Base-by-base conservation (phyloP, 2,329 filamentous ascomycete species). In the Berkeleyomyces basicola region DNA sequence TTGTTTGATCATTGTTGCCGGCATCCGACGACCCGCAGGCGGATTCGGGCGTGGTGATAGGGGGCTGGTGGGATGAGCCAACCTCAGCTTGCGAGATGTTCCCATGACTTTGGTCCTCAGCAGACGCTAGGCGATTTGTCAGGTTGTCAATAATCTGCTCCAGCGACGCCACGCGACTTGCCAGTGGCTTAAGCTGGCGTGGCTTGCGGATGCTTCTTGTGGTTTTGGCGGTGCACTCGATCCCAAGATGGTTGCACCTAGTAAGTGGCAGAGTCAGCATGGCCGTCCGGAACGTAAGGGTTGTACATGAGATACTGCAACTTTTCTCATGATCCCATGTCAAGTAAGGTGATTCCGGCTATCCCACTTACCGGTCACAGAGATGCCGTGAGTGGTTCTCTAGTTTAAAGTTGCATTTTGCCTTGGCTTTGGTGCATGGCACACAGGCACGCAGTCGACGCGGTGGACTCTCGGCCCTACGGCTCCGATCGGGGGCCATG, bases 161-260 rank as follows among this genome's bases (percentile, higher is more conserved):
- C 62, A 69, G 40, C 14, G 64, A 67, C 7, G 67, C 67, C n/a
- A 70, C 66, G 6, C 68, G 68, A 51, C 68, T 69, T 31, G 66
- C 66, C 23, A 67, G 58, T 10, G 66, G 66, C 43, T 68, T 68
- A 40, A 73, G 68, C 55, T 70, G 71, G 14, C 71, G 68, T 5
- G 71, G 67, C 62, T 67, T 72, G 61, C 72, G 69, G 58, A 74
- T 58, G 16, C 68, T 66, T 49, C 64, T 69, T 2, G 68, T 69
- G 4, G 68, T 66, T 65, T 72, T 72, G 2, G 68, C 67, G 3
- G 61, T 53, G 61, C 72, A 74, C 3, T 68, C 66, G 3, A 69
- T 69, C 2, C 66, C 67, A 42, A 71, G 61, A 58, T 67, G 64
- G 39, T 70, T 66, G 49, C 71, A 73, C 59, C 68, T 68, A 64